phyloP scores from a whole-genome alignment of 768 basidiomycete species.

The Filobasidium wieringae region DNA sequence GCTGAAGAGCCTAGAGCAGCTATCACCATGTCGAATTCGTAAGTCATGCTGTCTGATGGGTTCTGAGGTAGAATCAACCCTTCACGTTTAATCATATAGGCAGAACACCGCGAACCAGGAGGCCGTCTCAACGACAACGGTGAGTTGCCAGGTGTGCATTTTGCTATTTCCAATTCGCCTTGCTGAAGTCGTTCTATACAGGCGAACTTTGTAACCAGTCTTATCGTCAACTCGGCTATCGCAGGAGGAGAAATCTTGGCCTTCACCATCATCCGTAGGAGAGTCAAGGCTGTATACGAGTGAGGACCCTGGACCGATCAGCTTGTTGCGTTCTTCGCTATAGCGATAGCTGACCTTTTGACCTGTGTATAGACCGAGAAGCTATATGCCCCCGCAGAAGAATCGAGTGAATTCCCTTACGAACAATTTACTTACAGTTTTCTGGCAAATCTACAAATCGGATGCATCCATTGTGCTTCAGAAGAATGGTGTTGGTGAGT shows the following conservation, averaged over 20 bases:
- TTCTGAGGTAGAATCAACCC: no score
- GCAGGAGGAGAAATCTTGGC: constrained; percentile 51
- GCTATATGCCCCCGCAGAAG: constrained; percentile 51
- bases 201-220: constrained; percentile 66
- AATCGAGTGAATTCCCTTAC: constrained; percentile 36
- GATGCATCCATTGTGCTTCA: constrained; percentile 37
- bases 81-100: no score
- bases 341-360: not conserved
- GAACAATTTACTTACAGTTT: constrained; percentile 16
- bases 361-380: constrained; percentile 50
- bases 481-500: constrained; percentile 29
- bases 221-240: constrained; percentile 61
- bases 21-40: no score
- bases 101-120: not conserved
- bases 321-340: not conserved
- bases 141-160: not conserved
- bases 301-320: not conserved
- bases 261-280: constrained; percentile 72
- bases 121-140: constrained; percentile 6
- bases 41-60: no score
- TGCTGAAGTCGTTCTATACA: not conserved
- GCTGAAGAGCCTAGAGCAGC: no score
- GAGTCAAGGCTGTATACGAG: constrained; percentile 71
- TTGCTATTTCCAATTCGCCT: not conserved
- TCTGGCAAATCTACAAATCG: constrained; percentile 45